Conservation (phyloP, 2,329 filamentous ascomycete genomes). For the Periconia digitata region DNA sequence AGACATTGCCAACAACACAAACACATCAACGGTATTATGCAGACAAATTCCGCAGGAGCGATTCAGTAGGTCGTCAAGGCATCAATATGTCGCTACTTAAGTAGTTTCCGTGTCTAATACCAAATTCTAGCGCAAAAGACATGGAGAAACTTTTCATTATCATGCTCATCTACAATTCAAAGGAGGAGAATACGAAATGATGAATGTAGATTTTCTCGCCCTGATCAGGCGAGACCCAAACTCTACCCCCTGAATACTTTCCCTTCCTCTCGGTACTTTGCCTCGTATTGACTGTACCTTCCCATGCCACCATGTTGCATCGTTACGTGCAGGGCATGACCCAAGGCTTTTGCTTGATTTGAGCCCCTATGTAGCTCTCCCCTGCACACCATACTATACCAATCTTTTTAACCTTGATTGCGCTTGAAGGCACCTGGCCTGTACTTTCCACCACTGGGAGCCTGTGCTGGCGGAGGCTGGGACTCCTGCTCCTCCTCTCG, state of each 20-base stretch:
- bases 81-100: no score
- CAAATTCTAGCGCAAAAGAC: not conserved
- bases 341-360: not conserved
- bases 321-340: not conserved
- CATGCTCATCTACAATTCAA: not conserved
- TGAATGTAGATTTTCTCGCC: not conserved
- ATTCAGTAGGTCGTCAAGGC: no score
- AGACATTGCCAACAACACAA: no score
- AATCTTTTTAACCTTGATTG: slow-evolving; percentile 7
- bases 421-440: slow-evolving; percentile 42
- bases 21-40: no score
- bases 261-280: no score
- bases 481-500: slow-evolving; percentile 26
- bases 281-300: not conserved
- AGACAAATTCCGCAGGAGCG: no score
- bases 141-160: not conserved
- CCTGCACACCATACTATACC: not conserved
- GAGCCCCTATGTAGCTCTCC: not conserved
- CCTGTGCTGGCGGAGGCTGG: slow-evolving; percentile 23
- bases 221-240: not conserved
- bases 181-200: not conserved
- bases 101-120: no score
- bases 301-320: not conserved
- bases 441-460: slow-evolving; percentile 41
- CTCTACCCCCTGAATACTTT: not conserved